Evolutionary conservation across 306 rosid genomes (phyloP).

Genomic region (Lathyrus oleraceus): DNA sequence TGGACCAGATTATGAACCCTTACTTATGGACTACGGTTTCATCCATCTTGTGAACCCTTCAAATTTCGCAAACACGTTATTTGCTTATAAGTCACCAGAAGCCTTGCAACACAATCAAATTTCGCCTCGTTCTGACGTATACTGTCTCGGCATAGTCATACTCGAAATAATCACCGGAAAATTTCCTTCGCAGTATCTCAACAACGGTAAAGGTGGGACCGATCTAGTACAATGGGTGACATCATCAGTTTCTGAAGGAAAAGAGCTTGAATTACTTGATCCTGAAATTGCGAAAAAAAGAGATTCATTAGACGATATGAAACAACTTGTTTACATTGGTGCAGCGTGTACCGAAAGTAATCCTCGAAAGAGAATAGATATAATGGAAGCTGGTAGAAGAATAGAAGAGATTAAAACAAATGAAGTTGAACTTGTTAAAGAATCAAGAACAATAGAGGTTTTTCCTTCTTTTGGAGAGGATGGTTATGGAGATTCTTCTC

Average conservation of each 20-base stretch:
- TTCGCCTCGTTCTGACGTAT: slow-evolving; percentile 67
- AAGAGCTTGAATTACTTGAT: slow-evolving; percentile 65
- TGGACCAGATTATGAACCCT: slow-evolving; percentile 56
- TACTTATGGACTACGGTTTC: slow-evolving; percentile 64
- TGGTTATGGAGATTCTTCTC: slow-evolving; percentile 40
- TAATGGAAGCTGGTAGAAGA: slow-evolving; percentile 58
- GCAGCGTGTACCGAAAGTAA: slow-evolving; percentile 59
- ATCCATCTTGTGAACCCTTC: slow-evolving; percentile 46
- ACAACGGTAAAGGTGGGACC: slow-evolving; percentile 59
- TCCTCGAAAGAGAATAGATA: slow-evolving; percentile 48
- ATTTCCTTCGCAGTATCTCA: slow-evolving; percentile 72
- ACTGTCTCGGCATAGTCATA: slow-evolving; percentile 70
- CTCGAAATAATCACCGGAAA: slow-evolving; percentile 78
- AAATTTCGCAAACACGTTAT: slow-evolving; percentile 41
- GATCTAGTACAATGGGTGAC: slow-evolving; percentile 71
- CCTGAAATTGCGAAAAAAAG: slow-evolving; percentile 49
- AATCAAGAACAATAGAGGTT: slow-evolving; percentile 40
- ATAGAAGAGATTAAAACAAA: slow-evolving; percentile 47
- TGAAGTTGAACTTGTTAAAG: slow-evolving; percentile 13
- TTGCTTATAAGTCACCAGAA: slow-evolving; percentile 75
- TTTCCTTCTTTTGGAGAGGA: slow-evolving; percentile 48
- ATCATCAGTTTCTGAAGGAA: slow-evolving; percentile 57
- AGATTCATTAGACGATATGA: slow-evolving; percentile 48
- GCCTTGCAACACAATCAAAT: slow-evolving; percentile 43
- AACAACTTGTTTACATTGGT: slow-evolving; percentile 54